Evolutionary conservation across 2,329 filamentous ascomycete species (phyloP).

Genomic region (Fusarium praegraminearum): DNA sequence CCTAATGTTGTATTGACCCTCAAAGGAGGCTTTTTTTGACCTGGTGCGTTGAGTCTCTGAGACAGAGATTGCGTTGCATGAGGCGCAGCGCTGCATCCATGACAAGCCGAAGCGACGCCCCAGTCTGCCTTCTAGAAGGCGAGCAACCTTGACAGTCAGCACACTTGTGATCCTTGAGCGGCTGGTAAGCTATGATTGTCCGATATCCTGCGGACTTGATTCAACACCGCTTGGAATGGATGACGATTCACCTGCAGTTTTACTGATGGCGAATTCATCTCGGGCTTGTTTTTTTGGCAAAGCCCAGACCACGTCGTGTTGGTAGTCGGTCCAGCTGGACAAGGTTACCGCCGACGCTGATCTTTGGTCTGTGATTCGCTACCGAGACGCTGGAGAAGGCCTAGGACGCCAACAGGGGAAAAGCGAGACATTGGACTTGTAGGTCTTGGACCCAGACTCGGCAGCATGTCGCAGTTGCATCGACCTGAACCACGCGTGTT

Average conservation of each 20-base stretch:
- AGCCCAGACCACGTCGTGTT: conserved; percentile 25
- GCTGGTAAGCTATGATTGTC: neutral
- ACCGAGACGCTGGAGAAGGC: conserved; percentile 48
- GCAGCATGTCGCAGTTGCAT: conserved; percentile 15
- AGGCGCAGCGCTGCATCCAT: conserved; percentile 40
- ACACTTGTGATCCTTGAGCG: conserved; percentile 2
- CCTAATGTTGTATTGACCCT: conserved; percentile 5
- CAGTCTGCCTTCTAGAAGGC: conserved; percentile 43
- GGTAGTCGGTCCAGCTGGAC: conserved; percentile 45
- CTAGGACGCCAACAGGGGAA: conserved; percentile 37
- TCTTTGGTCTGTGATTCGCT: conserved; percentile 49
- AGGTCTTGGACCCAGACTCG: conserved; percentile 22
- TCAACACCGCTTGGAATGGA: neutral
- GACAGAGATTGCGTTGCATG: conserved; percentile 44
- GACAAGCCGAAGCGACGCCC: conserved; percentile 15
- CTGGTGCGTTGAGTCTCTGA: conserved; percentile 7
- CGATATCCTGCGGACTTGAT: conserved; percentile 5
- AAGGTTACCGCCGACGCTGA: conserved; percentile 46
- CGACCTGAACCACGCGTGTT: conserved; percentile 24
- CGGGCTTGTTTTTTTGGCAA: neutral
- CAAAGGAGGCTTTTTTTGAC: conserved; percentile 9
- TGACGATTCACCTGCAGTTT: conserved; percentile 4
- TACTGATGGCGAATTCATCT: conserved; percentile 2
- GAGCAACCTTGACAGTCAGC: neutral
- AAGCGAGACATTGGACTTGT: conserved; percentile 35